Conservation (phyloP, 441 rosid genomes). For the Populus tomentosa region DNA sequence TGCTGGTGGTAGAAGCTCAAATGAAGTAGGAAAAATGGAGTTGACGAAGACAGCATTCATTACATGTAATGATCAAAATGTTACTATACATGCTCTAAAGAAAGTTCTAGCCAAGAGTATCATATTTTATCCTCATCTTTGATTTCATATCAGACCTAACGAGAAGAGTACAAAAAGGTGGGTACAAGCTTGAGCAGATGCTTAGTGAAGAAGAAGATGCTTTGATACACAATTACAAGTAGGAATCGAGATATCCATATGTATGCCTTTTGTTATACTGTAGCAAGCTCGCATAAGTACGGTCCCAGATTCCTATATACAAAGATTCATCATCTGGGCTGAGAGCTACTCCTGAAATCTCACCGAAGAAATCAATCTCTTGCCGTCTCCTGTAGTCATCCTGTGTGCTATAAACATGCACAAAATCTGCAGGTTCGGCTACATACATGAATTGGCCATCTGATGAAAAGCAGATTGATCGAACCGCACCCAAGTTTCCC, state of each 20-base stretch:
- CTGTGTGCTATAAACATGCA: constrained; percentile 39
- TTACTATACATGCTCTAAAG: neutral
- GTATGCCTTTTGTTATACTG: constrained; percentile 41
- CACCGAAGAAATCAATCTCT: constrained; percentile 61
- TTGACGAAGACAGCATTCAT: neutral
- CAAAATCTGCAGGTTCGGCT: constrained; percentile 61
- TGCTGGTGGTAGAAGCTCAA: neutral
- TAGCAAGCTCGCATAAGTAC: constrained; percentile 54
- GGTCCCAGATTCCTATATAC: constrained; percentile 52
- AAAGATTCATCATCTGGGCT: constrained; percentile 52
- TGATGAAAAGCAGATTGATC: constrained; percentile 43
- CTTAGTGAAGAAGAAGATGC: neutral
- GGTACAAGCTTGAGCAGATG: neutral
- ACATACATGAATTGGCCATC: constrained; percentile 50
- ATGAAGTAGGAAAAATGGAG: neutral
- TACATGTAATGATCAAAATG: neutral
- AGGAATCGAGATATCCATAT: constrained; percentile 49
- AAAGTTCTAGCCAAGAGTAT: neutral
- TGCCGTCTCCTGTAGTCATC: constrained; percentile 35
- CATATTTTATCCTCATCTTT: neutral
- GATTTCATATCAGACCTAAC: neutral
- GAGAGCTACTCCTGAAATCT: constrained; percentile 50
- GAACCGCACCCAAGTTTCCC: constrained; percentile 51
- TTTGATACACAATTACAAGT: constrained; percentile 21
- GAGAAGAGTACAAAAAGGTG: neutral